Conservation (phyloP, 495 filamentous ascomycete genomes). For the Neurospora intermedia region DNA sequence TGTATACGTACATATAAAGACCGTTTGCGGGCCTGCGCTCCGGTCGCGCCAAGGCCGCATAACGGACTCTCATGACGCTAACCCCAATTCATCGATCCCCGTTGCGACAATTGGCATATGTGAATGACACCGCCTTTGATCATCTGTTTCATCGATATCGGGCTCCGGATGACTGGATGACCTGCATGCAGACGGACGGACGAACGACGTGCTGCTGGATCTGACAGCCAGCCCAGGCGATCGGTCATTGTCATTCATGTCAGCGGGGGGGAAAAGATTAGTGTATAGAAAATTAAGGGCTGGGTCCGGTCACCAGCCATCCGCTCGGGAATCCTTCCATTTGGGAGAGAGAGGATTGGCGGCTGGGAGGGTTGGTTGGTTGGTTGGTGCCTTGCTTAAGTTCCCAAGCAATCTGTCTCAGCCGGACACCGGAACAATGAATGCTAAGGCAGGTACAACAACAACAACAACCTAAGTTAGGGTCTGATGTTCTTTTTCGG, state of each 20-base stretch:
- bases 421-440: not conserved
- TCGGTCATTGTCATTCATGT: not conserved
- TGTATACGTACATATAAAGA: no score
- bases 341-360: not conserved
- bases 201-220: not conserved
- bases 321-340: not conserved
- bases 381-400: not conserved
- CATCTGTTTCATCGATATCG: not conserved
- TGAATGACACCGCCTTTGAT: not conserved
- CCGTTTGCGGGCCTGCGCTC: not conserved
- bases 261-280: not conserved
- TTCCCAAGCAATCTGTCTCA: not conserved
- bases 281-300: not conserved
- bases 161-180: not conserved
- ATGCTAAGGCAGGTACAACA: not conserved
- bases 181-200: not conserved
- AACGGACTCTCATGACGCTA: not conserved
- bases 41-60: not conserved
- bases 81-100: not conserved
- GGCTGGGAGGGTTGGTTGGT: no score
- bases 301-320: not conserved
- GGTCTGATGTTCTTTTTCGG: not conserved
- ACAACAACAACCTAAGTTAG: no score
- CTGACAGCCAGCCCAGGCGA: not conserved
- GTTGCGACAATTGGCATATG: not conserved